Conservation (phyloP, 2,329 filamentous ascomycete species). For the Xylaria hypoxylon region DNA sequence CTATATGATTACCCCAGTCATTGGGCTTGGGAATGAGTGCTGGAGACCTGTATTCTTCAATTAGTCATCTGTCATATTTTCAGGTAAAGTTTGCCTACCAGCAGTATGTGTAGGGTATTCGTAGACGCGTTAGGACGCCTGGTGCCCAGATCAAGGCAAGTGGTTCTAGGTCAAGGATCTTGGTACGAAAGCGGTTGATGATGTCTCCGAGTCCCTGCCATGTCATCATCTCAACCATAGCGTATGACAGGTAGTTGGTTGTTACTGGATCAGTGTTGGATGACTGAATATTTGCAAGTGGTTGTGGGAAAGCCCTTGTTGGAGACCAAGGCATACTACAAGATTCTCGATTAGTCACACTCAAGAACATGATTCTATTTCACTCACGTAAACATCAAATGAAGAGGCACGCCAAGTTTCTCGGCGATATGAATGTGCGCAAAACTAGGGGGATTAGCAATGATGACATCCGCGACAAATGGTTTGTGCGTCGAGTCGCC, state of each 20-base stretch:
- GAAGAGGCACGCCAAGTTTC: constrained; percentile 72
- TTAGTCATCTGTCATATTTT: constrained; percentile 10
- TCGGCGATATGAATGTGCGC: constrained; percentile 74
- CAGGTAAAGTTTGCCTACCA: constrained; percentile 64
- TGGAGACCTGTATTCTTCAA: constrained; percentile 47
- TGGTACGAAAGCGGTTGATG: constrained; percentile 86
- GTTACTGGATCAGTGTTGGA: constrained; percentile 73
- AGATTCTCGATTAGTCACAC: constrained; percentile 24
- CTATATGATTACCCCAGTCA: constrained; percentile 66
- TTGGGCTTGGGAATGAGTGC: constrained; percentile 63
- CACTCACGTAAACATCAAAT: constrained; percentile 78
- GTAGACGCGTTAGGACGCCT: constrained; percentile 78
- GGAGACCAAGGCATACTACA: constrained; percentile 84
- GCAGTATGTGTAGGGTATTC: constrained; percentile 89
- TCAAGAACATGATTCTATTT: constrained; percentile 14
- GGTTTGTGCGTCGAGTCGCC: constrained; percentile 43
- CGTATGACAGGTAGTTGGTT: constrained; percentile 84
- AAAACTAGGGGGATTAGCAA: constrained; percentile 73
- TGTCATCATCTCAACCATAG: constrained; percentile 88
- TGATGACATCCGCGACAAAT: constrained; percentile 52
- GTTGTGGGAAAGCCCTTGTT: constrained; percentile 86
- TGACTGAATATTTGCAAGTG: constrained; percentile 80
- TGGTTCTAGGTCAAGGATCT: constrained; percentile 75
- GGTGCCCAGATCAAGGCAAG: constrained; percentile 86
- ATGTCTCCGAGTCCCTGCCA: constrained; percentile 93